Evolutionary conservation across 2,329 filamentous ascomycete species (phyloP), one percentile per base, ranked within the genome.

Genomic region (Neofusicoccum sp.): DNA sequence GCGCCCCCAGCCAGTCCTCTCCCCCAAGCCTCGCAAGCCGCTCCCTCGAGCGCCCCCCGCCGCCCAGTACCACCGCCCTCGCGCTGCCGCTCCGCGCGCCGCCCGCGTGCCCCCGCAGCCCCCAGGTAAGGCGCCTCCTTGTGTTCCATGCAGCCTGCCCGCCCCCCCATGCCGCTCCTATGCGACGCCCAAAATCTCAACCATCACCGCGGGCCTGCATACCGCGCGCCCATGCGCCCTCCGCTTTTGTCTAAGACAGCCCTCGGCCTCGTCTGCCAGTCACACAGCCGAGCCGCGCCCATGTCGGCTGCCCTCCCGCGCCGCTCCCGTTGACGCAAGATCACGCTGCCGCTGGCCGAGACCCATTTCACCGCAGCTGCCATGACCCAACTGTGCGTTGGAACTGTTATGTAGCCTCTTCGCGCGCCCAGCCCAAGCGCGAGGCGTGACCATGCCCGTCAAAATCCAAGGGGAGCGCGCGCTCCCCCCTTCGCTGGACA

Each of bases 201-300:
- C 44, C 43, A 48, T 24, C 57, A 30, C 44, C 36, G 57, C 57
- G 57, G 57, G 57, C 44, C 44, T 59, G 44, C 57, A 59, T 40
- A 24, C 45, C 34, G 33, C 38, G 20, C 47, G 45, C 16, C 58
- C 58, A 60, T 60, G 58, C 47, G 64, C 67, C 62, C 60, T 69
- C 67, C 60, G 47, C 45, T 62, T 56, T 51, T 40, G 58, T 64
- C 65, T 66, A 70, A 70, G 68, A 66, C 67, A 70, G 65, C 66
- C 63, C 54, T 47, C 67, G 62, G 72, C 73, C 66, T 67, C 65
- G 69, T 69, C 49, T 60, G 65, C 64, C 63, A 68, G 73, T 75
- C 63, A 67, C 69, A 75, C 73, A 62, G 65, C 72, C 72, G 47
- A 38, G 34, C 34, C 26, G 34, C 44, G 45, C 58, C 58, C 58